Base-by-base conservation (phyloP, 2,329 filamentous ascomycete genomes). In the Colletotrichum cuscutae region DNA sequence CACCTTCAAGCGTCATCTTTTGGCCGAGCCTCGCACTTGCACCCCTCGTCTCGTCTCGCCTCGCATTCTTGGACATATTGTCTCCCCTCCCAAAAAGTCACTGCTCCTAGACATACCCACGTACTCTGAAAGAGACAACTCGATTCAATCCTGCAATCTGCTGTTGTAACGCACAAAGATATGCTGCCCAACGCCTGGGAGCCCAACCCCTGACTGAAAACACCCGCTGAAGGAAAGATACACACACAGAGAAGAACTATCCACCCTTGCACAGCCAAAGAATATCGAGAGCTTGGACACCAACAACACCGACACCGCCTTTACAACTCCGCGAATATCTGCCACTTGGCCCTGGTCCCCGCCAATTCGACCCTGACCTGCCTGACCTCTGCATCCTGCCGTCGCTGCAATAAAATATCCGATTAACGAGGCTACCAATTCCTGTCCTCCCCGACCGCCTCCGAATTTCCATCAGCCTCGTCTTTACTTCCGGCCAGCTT, bases 301-400 rank as follows among this genome's bases (percentile, higher is more conserved):
- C 63, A 64, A 35, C 56, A 60, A 60, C 24, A 37, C 61, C 70
- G 70, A 70, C 71, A 72, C 66, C 71, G 71, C 71, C 49, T 70
- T 70, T 70, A 46, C 46, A 19, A 30, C 32, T 59, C 46, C 46
- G 42, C 46, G 46, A 63, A 24, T 26, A 61, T 15, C 66, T 70
- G 66, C 59, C 65, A 60, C 59, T 46, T 59, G 65, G 58, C 70
- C 42, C 59, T 9, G 63, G 59, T 49, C 19, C 35, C 15, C 42
- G 3, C 37, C 19, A 26, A 26, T 24, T 56, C 49, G 60, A 66
- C 60, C 66, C 22, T 57, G 70, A 42, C 37, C 15, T 42, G 37
- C 37, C 15, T 19, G 37, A 68, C 69, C 52, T 28, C 35, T 62
- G 22, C 35, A 54, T 46, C 30, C 11, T 65, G 30, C 62, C 62